Percentiles rank a stretch among this genome's conserved stretches.
Conservation (phyloP, 2,329 filamentous ascomycete species). For the Chaetomium olivaceum region DNA sequence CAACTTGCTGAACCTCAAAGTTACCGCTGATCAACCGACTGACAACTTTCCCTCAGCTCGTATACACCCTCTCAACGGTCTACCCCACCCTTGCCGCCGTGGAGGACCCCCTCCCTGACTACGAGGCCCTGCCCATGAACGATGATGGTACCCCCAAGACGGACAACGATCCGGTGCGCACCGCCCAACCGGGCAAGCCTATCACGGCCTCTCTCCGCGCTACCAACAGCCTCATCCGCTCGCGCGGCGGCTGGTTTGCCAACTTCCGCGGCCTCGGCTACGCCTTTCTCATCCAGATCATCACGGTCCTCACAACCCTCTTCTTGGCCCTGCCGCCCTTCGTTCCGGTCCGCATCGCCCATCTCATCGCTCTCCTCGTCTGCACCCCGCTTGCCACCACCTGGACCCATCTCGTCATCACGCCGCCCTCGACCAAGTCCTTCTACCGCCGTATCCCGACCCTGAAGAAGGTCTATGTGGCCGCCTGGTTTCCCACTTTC, state of each 20-base stretch:
- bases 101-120: slow-evolving; percentile 59
- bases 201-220: slow-evolving; percentile 54
- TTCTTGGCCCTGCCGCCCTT: slow-evolving; percentile 38
- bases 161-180: slow-evolving; percentile 39
- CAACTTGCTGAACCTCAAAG: background rate
- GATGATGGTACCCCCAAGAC: slow-evolving; percentile 37
- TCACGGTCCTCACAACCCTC: slow-evolving; percentile 41
- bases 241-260: slow-evolving; percentile 63
- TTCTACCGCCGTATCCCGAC: slow-evolving; percentile 72
- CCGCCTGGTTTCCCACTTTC: slow-evolving; percentile 67
- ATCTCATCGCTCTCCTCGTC: slow-evolving; percentile 57
- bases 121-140: slow-evolving; percentile 52
- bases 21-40: background rate
- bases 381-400: slow-evolving; percentile 69
- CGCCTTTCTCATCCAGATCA: slow-evolving; percentile 43
- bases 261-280: slow-evolving; percentile 69
- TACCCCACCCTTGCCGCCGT: slow-evolving; percentile 58
- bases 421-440: slow-evolving; percentile 60
- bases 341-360: slow-evolving; percentile 42
- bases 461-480: slow-evolving; percentile 63
- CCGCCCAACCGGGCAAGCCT: slow-evolving; percentile 41
- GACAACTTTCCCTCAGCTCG: slow-evolving; percentile 39
- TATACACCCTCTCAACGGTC: slow-evolving; percentile 53
- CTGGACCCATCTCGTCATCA: slow-evolving; percentile 87
- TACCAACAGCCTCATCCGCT: slow-evolving; percentile 57